Evolutionary conservation across 805 yeast genomes (phyloP).

Genomic region (Saturnispora serradocipensis): DNA sequence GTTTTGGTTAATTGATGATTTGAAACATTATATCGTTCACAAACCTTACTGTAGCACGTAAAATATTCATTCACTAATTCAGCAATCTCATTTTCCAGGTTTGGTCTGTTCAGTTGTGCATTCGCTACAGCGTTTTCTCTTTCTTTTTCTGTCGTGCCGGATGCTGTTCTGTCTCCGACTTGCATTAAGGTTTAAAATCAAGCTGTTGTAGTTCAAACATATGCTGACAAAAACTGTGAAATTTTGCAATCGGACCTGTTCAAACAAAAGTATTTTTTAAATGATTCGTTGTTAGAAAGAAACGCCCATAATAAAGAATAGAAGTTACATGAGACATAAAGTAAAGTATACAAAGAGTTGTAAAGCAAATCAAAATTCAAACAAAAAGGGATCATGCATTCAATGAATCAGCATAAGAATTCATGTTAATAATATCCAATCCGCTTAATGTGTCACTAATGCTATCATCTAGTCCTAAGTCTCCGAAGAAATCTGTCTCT

Average conservation of each 20-base stretch:
- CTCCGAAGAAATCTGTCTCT: conserved; percentile 5
- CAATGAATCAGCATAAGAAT: not conserved
- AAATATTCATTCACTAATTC: conserved; percentile 1
- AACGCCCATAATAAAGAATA: not conserved
- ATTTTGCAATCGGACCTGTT: not conserved
- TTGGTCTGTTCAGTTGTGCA: not conserved
- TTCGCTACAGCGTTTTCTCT: conserved; percentile 12
- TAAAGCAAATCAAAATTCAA: not conserved
- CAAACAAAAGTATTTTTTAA: too few relatives aligned
- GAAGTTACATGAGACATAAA: not conserved
- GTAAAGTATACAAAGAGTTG: not conserved
- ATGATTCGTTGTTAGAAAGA: not conserved
- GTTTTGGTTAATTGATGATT: conserved; percentile 1
- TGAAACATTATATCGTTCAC: not conserved
- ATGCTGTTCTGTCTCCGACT: not conserved
- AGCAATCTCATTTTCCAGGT: conserved; percentile 1
- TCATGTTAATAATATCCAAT: not conserved
- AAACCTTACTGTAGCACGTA: not conserved
- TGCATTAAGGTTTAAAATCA: not conserved
- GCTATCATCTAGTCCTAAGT: not conserved
- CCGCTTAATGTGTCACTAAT: not conserved
- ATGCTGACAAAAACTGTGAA: not conserved
- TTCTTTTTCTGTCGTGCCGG: conserved; percentile 10
- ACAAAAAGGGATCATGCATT: not conserved
- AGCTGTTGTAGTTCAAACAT: not conserved